Conservation (phyloP, 1,139 yeast genomes). For the Wickerhamomyces sp. region DNA sequence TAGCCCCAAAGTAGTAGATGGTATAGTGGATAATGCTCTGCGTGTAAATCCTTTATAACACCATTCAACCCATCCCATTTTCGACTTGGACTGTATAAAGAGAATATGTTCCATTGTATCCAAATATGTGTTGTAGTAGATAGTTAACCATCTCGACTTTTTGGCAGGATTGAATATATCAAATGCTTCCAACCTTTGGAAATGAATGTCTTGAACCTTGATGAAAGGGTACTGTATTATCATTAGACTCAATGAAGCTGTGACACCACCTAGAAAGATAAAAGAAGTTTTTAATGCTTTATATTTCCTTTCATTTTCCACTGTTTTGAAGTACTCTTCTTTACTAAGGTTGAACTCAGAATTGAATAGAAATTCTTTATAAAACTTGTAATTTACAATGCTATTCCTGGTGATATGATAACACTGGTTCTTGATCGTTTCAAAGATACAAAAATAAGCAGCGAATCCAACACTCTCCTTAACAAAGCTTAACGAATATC, state of each 20-base stretch:
- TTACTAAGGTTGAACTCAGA: conserved; percentile 11
- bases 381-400: conserved; percentile 17
- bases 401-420: conserved; percentile 39
- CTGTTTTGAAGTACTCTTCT: conserved; percentile 23
- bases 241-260: conserved; percentile 76
- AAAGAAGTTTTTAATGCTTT: conserved; percentile 60
- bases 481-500: conserved; percentile 67
- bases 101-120: conserved; percentile 64
- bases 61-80: conserved; percentile 56
- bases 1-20: conserved; percentile 83
- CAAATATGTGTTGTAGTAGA: conserved; percentile 61
- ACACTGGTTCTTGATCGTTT: conserved; percentile 68
- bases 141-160: conserved; percentile 19
- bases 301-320: conserved; percentile 26
- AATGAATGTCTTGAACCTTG: conserved; percentile 75
- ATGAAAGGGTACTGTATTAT: conserved; percentile 80
- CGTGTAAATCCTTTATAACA: conserved; percentile 74
- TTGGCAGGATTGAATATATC: conserved; percentile 53
- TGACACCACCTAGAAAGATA: conserved; percentile 81
- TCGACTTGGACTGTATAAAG: conserved; percentile 50
- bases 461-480: conserved; percentile 90
- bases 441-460: conserved; percentile 79
- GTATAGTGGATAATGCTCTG: conserved; percentile 72
- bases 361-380: conserved; percentile 14
- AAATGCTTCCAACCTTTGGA: conserved; percentile 72